phyloP scores from a whole-genome alignment of 169 alveolate genomes.

The Plasmodium adleri region DNA sequence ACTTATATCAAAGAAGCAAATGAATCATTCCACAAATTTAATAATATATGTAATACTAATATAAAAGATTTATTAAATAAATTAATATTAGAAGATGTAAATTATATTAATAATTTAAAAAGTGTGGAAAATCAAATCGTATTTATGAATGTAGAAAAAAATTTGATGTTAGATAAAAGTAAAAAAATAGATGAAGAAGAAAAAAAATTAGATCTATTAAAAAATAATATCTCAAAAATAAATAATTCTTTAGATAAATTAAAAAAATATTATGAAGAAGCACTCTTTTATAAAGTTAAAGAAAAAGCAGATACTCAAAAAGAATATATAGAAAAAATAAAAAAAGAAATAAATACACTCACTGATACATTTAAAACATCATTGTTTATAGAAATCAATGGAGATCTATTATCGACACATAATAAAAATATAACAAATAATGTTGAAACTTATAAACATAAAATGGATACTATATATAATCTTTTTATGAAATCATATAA shows the following conservation, averaged over 20 bases:
- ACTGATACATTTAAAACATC: background rate
- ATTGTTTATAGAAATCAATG: no score
- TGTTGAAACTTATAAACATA: background rate
- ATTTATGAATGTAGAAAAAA: no score
- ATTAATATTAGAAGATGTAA: background rate
- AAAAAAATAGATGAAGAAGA: conserved; percentile 5
- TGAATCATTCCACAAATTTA: background rate
- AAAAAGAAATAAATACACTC: conserved; percentile 1
- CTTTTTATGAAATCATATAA: no score
- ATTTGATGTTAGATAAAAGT: background rate
- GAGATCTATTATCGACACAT: no score
- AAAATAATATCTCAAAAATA: conserved; percentile 1
- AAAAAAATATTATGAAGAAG: conserved; percentile 33
- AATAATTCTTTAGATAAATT: background rate
- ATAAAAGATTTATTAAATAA: background rate
- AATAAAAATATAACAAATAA: no score
- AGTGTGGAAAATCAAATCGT: background rate
- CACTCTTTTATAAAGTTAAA: conserved; percentile 15
- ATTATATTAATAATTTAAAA: conserved; percentile 2
- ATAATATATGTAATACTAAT: background rate
- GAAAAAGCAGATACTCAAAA: conserved; percentile 8
- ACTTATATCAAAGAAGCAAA: background rate
- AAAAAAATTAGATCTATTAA: background rate
- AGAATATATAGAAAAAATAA: conserved; percentile 2
- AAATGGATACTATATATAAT: background rate